Conservation (phyloP, 768 basidiomycete genomes). For the Tulasnella sp. region DNA sequence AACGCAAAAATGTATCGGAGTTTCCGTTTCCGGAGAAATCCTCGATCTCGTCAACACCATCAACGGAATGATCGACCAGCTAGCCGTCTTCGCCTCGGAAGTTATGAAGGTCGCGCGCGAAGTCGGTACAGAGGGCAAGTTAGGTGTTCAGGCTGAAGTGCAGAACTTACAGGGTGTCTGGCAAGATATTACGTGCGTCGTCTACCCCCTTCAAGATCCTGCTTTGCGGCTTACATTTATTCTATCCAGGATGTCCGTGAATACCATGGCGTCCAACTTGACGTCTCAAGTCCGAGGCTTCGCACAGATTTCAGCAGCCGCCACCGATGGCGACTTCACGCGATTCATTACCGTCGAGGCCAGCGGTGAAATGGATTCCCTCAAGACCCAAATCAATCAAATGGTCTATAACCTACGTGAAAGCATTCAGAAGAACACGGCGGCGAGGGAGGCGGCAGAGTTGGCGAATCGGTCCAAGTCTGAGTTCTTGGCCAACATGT, state of each 20-base stretch:
- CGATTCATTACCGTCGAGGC: constrained; percentile 99
- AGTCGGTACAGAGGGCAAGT: constrained; percentile 96
- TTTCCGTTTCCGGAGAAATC: constrained; percentile 92
- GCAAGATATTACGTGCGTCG: constrained; percentile 94
- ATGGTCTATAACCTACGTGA: constrained; percentile 98
- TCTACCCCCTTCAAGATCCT: constrained; percentile 18
- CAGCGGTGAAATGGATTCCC: constrained; percentile 95
- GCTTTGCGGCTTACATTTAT: not conserved
- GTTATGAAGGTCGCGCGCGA: constrained; percentile 95
- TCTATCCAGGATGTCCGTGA: constrained; percentile 67
- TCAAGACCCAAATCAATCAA: constrained; percentile 98
- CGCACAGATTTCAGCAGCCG: constrained; percentile 95
- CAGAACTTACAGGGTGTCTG: constrained; percentile 96
- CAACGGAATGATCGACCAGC: constrained; percentile 71
- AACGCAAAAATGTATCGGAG: constrained; percentile 84
- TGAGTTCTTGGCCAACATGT: constrained; percentile 99
- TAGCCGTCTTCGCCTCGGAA: constrained; percentile 59
- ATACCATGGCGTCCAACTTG: constrained; percentile 93
- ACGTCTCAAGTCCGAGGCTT: constrained; percentile 99
- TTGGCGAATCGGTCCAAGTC: constrained; percentile 94
- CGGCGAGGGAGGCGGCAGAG: constrained; percentile 93
- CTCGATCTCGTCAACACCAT: constrained; percentile 93
- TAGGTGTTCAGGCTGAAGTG: constrained; percentile 95
- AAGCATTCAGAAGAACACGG: constrained; percentile 96
- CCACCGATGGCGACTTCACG: constrained; percentile 97